Conservation (phyloP, 495 filamentous ascomycete species). For the Chaetomidium leptoderma region DNA sequence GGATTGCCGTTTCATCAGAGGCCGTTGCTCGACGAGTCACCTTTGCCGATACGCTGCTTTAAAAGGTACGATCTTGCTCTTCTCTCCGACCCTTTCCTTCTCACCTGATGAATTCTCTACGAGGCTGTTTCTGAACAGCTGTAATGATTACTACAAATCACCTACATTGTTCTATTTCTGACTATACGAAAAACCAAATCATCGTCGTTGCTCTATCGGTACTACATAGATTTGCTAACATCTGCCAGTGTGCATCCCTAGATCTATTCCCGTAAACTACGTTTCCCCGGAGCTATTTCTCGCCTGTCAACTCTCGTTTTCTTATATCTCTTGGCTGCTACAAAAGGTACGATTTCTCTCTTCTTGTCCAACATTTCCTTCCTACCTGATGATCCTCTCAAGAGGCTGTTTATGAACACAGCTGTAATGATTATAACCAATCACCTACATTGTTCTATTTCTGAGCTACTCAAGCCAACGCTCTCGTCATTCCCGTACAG, state of each 20-base stretch:
- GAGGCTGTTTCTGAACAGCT: constrained; percentile 50
- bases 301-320: no score
- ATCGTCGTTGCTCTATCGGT: no score
- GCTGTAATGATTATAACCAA: constrained; percentile 38
- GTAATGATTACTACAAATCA: constrained; percentile 43
- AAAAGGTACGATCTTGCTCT: background rate
- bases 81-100: constrained; percentile 27
- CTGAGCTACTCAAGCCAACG: background rate
- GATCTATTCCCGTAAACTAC: no score
- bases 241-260: background rate
- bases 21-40: background rate
- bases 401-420: constrained; percentile 51
- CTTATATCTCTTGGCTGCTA: no score
- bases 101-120: constrained; percentile 7
- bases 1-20: background rate
- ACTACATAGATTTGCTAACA: no score
- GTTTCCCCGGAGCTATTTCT: no score
- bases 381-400: background rate
- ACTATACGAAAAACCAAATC: no score
- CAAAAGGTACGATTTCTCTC: constrained; percentile 18
- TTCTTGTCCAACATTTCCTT: background rate
- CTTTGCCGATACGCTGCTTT: background rate
- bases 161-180: constrained; percentile 47
- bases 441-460: constrained; percentile 4
- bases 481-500: background rate